Evolutionary conservation across 768 basidiomycete genomes (phyloP), one percentile per base, ranked within the genome.

Genomic region (Podaxis sp.): DNA sequence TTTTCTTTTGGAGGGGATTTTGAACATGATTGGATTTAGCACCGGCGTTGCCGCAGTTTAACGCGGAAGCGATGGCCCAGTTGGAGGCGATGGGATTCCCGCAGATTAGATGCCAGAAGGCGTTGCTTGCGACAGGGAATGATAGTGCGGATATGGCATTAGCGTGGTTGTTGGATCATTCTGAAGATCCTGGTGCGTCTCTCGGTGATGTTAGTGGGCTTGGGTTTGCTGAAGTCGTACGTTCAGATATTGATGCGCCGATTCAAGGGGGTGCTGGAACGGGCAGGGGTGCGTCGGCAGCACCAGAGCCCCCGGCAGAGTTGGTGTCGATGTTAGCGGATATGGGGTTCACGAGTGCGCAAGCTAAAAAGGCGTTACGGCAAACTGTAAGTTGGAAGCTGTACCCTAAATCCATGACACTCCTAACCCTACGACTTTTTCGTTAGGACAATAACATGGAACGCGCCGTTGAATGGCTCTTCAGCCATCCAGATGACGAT

Each of bases 51-150:
- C 90, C 89, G 0, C 77, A 86, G 64, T 93, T 96, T 75, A 87
- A 98, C 69, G 84, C 79, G 22, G 86, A 74, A 1, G 90, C 92
- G 0, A 78, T 98, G 79, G 82, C 78, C 0, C 87, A 91, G 75
- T 78, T 99, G 24, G 86, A 92, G 68, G 87, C 77, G 0, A 96
- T 99, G 95, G 96, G 96, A 0, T 99, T 99, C 81, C 92, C 96
- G 0, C 72, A 76, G 0, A 73, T 95, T 7, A 84, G 95, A 24
- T 95, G 92, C 72, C 90, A 96, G 68, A 95, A 94, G 67, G 97
- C 96, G 0, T 73, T 99, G 4, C 79, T 96, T 9, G 95, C 94
- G 0, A 99, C 95, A 0, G 93, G 94, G 0, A 88, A 89, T 67
- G 77, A 74, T 15, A 86, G 87, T 63, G 77, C 90, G 0, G 92